Conservation (phyloP, 805 yeast species). For the Candida loeiensis region DNA sequence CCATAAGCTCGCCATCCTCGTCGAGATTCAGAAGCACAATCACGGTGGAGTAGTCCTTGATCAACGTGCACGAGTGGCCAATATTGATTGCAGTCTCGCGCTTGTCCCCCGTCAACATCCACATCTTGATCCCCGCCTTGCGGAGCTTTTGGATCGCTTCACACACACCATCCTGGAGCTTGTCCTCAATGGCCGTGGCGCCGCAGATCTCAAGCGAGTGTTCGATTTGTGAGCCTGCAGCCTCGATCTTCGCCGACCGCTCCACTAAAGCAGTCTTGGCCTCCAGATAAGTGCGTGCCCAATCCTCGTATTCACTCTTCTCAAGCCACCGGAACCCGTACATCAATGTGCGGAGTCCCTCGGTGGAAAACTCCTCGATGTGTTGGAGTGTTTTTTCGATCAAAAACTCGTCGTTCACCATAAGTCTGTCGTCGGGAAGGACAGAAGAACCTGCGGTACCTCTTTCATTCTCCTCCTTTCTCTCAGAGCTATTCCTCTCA, state of each 20-base stretch:
- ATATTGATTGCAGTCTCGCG: conserved; percentile 97
- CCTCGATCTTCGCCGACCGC: conserved; percentile 63
- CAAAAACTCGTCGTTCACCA: conserved; percentile 70
- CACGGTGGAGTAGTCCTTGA: conserved; percentile 89
- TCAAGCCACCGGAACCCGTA: conserved; percentile 77
- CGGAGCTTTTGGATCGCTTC: conserved; percentile 89
- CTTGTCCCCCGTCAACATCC: conserved; percentile 99
- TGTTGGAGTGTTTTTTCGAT: conserved; percentile 84
- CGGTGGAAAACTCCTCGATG: conserved; percentile 90
- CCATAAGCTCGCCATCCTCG: conserved; percentile 54
- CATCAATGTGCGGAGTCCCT: conserved; percentile 86
- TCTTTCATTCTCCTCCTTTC: not conserved
- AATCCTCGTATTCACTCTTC: conserved; percentile 52
- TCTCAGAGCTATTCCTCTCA: conserved; percentile 46
- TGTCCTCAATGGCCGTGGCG: conserved; percentile 97
- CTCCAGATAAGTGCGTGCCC: conserved; percentile 64
- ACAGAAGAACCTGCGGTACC: not conserved
- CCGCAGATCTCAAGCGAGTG: conserved; percentile 68
- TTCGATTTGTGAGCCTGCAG: conserved; percentile 72
- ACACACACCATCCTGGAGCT: conserved; percentile 94
- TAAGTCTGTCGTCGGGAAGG: conserved; percentile 49
- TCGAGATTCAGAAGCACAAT: conserved; percentile 56
- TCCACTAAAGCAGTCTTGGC: conserved; percentile 76
- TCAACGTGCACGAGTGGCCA: conserved; percentile 90
- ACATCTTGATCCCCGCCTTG: conserved; percentile 88